Base-by-base conservation (phyloP, 148 eudicot species). In the Drosera capensis region DNA sequence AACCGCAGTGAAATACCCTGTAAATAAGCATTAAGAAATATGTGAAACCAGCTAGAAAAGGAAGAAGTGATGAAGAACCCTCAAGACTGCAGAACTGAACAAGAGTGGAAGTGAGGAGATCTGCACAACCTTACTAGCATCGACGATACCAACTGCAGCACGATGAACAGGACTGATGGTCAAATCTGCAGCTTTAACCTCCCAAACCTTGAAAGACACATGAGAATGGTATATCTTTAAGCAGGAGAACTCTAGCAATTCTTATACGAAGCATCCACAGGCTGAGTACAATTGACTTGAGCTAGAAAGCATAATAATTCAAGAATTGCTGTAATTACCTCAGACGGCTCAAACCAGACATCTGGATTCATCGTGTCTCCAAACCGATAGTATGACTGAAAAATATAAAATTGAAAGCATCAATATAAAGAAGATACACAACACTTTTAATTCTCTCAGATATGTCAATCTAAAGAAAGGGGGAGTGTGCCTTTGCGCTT, bases 141-240 rank as follows among this genome's bases (percentile, higher is more conserved):
- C 95, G 44, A 90, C 95, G 26, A 59, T 39, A 29, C 97, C 97
- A 44, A 69, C 58, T 19, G 95, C 97, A 67, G 95, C 97, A 55
- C 82, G 77, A 61, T 90, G 63, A 46, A 84, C 93, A 6, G 93
- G 95, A 60, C 97, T 84, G 45, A 90, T 75, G n/a, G 95, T 90
- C 65, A 90, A 73, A 48, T 84, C 95, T 48, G 97, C 97, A 51
- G 97, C 87, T 72, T 84, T 90, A 31, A 90, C 95, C 73, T 90
- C 95, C 97, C 95, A 84, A 7, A 83, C 96, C 96, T 88, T 63
- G 52, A 53, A 65, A 42, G 25, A 30, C 12, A 58, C 20, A 40
- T 23, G 25, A 54, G 20, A n/a, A n/a, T n/a, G n/a, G n/a, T n/a
- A n/a, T n/a, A n/a, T n/a, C n/a, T n/a, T n/a, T n/a, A n/a, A n/a